Percentiles rank a stretch among this genome's conserved stretches.
Conservation (phyloP, 768 basidiomycete species). For the Coprinopsis marcescibilis region DNA sequence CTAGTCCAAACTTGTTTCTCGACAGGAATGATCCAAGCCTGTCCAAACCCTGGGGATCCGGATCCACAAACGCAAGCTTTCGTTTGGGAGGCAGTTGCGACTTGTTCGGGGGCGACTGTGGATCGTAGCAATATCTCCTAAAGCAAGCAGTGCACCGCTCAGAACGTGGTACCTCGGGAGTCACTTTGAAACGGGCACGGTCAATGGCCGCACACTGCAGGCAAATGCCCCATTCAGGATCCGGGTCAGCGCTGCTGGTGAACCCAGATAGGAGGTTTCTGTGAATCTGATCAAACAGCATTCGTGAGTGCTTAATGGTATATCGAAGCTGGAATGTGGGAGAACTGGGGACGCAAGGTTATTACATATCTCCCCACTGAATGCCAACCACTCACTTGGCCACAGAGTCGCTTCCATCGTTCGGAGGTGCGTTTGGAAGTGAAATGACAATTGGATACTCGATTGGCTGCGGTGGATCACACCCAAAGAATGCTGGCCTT, state of each 20-base stretch:
- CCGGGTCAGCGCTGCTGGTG: constrained; percentile 51
- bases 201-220: constrained; percentile 61
- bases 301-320: constrained; percentile 41
- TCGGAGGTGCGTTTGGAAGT: constrained; percentile 71
- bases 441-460: constrained; percentile 69
- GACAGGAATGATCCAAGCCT: constrained; percentile 39
- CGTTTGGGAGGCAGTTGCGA: constrained; percentile 40
- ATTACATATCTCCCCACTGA: background rate
- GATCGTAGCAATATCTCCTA: constrained; percentile 50
- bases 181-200: constrained; percentile 39
- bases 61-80: constrained; percentile 43
- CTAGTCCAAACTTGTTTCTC: constrained; percentile 38
- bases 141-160: constrained; percentile 40
- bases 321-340: constrained; percentile 59
- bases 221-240: constrained; percentile 60
- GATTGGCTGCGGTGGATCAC: constrained; percentile 47
- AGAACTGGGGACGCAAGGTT: constrained; percentile 32
- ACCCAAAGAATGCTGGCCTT: constrained; percentile 78
- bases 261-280: constrained; percentile 54
- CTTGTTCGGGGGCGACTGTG: constrained; percentile 36
- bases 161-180: constrained; percentile 33
- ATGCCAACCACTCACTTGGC: constrained; percentile 43
- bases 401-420: constrained; percentile 53
- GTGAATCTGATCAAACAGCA: constrained; percentile 60
- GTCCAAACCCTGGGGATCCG: constrained; percentile 45